These are phyloP conservation scores for Edhazardia aedis DNA, from an alignment of 371 early-diverging fungal species.

Conservation along the genomic window DNA sequence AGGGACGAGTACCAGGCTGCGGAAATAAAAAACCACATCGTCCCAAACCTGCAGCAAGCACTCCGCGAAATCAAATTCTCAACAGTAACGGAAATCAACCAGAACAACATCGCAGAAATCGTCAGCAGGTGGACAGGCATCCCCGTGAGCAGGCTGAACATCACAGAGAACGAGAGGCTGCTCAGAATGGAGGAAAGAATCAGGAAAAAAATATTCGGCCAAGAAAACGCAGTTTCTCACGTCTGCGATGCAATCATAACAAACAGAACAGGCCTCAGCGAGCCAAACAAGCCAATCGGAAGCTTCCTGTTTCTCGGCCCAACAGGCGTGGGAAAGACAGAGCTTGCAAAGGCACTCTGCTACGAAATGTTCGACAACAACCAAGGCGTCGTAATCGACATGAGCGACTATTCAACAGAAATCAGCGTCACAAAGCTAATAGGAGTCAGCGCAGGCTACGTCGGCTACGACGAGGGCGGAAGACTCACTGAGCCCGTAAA, in stretches of 20 bases:
- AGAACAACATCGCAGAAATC: constrained; percentile 61
- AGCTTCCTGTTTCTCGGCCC: constrained; percentile 73
- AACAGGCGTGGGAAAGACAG: constrained; percentile 70
- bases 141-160: constrained; percentile 56
- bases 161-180: constrained; percentile 59
- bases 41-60: constrained; percentile 41
- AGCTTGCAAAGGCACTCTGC: constrained; percentile 65
- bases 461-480: constrained; percentile 52
- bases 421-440: constrained; percentile 60
- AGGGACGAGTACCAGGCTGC: constrained; percentile 31
- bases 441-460: constrained; percentile 61
- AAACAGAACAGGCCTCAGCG: constrained; percentile 58
- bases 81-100: constrained; percentile 57
- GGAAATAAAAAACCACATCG: constrained; percentile 40
- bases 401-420: constrained; percentile 65
- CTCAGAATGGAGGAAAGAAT: constrained; percentile 56
- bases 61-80: constrained; percentile 45
- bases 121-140: constrained; percentile 65
- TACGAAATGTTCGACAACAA: constrained; percentile 64
- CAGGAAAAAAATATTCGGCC: constrained; percentile 57
- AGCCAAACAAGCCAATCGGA: constrained; percentile 58
- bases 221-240: constrained; percentile 56
- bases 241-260: constrained; percentile 58
- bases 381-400: constrained; percentile 60
- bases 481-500: constrained; percentile 66